phyloP scores from a whole-genome alignment of 164 flowering plant genomes.

The Stephania yunnanensis region DNA sequence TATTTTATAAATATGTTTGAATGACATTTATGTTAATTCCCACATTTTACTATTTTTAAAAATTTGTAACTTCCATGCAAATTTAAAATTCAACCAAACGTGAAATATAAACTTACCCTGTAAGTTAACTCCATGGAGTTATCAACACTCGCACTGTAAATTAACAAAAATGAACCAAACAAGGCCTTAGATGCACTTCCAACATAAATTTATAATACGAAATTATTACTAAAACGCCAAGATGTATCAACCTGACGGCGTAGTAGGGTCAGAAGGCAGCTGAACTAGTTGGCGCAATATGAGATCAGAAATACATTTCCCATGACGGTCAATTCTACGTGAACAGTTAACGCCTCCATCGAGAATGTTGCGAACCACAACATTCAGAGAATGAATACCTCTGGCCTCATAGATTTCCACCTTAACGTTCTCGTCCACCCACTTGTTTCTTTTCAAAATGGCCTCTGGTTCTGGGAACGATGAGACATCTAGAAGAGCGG shows the following conservation, averaged over 20 bases:
- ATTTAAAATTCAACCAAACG: too few relatives aligned
- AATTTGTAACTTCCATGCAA: too few relatives aligned
- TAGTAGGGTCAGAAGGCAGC: constrained; percentile 38
- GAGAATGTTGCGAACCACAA: constrained; percentile 73
- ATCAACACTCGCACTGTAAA: too few relatives aligned
- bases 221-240: not conserved
- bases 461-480: constrained; percentile 43
- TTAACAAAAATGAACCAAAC: too few relatives aligned
- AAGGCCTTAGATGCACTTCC: too few relatives aligned
- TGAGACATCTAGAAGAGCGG: constrained; percentile 41
- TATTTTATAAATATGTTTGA: too few relatives aligned
- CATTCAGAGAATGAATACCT: constrained; percentile 72
- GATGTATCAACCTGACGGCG: not conserved
- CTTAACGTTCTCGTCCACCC: constrained; percentile 46
- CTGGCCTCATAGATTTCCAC: constrained; percentile 77
- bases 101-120: too few relatives aligned
- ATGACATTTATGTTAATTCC: too few relatives aligned
- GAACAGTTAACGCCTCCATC: constrained; percentile 99
- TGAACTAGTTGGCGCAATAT: constrained; percentile 65
- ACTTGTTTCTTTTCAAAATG: constrained; percentile 34
- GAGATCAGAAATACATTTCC: constrained; percentile 86
- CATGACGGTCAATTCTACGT: constrained; percentile 91
- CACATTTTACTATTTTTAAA: too few relatives aligned
- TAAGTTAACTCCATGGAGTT: too few relatives aligned
- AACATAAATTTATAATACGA: too few relatives aligned